Percentiles rank a stretch among this genome's conserved stretches.
phyloP scores from a whole-genome alignment of 371 early-diverging fungal species.

The Homolaphlyctis polyrhiza region DNA sequence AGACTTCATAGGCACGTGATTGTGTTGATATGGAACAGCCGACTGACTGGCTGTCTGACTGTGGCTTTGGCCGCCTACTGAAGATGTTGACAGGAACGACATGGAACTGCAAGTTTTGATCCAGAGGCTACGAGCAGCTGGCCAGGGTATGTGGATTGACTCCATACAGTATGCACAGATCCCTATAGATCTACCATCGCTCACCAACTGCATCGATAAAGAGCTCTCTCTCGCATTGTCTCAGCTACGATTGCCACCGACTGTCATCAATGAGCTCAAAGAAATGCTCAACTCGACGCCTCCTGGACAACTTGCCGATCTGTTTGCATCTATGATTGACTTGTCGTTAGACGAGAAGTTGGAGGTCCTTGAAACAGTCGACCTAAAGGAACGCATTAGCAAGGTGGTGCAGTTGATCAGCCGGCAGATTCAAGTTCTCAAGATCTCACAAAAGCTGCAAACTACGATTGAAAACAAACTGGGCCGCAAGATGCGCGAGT shows the following conservation, averaged over 20 bases:
- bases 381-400: conserved; percentile 54
- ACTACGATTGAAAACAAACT: conserved; percentile 73
- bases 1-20: not conserved
- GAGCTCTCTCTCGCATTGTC: conserved; percentile 39
- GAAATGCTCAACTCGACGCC: conserved; percentile 61
- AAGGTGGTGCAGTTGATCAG: conserved; percentile 62
- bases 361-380: conserved; percentile 50
- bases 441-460: conserved; percentile 74
- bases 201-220: conserved; percentile 35
- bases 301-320: conserved; percentile 63
- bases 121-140: conserved; percentile 54
- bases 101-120: conserved; percentile 48
- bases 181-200: not conserved
- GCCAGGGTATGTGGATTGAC: conserved; percentile 29
- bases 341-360: conserved; percentile 68
- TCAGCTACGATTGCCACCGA: conserved; percentile 63
- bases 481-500: conserved; percentile 75
- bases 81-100: conserved; percentile 43
- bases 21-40: too few relatives aligned
- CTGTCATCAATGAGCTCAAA: conserved; percentile 57
- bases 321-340: conserved; percentile 69
- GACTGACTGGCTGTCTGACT: conserved; percentile 15
- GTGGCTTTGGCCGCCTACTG: not conserved
- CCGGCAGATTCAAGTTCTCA: conserved; percentile 76
- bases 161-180: not conserved